A percentile compares a stretch with the other conserved stretches of the same genome.
Evolutionary conservation across 257 asterid genomes (phyloP).

Genomic region (Gardenia jasminoides): DNA sequence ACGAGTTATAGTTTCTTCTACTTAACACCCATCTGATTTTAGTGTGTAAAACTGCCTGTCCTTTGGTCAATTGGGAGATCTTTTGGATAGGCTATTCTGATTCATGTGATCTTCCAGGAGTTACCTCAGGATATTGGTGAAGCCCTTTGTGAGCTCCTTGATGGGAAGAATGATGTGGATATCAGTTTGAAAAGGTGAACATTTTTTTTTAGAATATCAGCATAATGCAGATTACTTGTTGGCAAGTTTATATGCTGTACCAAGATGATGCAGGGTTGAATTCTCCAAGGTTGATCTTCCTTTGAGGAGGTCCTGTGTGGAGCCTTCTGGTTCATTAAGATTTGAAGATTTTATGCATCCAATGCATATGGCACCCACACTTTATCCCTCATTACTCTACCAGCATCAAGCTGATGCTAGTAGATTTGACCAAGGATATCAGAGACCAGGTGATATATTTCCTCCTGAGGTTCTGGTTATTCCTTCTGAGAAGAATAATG

Average conservation of each 20-base stretch:
- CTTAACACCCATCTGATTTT: neutral
- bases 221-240: constrained; percentile 10
- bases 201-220: constrained; percentile 15
- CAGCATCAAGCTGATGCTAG: constrained; percentile 64
- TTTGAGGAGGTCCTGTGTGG: constrained; percentile 43
- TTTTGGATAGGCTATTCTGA: constrained; percentile 25
- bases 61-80: constrained; percentile 1
- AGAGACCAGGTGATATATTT: constrained; percentile 32
- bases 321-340: constrained; percentile 40
- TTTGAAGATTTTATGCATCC: constrained; percentile 45
- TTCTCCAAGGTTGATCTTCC: constrained; percentile 39
- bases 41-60: neutral
- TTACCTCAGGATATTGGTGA: constrained; percentile 83
- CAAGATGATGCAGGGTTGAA: constrained; percentile 56
- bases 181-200: constrained; percentile 46
- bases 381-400: constrained; percentile 58
- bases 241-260: constrained; percentile 16
- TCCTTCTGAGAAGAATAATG: constrained; percentile 31
- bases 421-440: constrained; percentile 53
- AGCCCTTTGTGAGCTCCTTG: constrained; percentile 94
- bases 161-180: constrained; percentile 52
- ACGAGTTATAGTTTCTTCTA: constrained; percentile 7
- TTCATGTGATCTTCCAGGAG: constrained; percentile 58
- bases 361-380: constrained; percentile 43
- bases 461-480: constrained; percentile 30